Evolutionary conservation across 257 asterid species (phyloP).

Genomic region (Nicotiana sylvestris): DNA sequence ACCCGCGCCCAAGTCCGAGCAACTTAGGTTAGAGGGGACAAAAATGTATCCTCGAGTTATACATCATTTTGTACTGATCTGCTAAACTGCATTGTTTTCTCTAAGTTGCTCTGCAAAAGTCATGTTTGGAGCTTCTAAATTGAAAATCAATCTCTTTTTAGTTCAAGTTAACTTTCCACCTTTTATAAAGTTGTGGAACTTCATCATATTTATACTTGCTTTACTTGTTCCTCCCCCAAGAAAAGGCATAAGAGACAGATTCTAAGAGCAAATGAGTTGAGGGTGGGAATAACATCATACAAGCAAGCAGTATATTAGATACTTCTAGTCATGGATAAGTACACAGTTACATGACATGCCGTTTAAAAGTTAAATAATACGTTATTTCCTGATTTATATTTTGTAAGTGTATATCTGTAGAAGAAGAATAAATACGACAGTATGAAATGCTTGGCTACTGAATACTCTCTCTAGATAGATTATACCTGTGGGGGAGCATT

Average conservation of each 20-base stretch:
- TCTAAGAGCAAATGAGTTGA: background rate
- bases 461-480: background rate
- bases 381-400: background rate
- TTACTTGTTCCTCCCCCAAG: background rate
- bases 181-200: background rate
- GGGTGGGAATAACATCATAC: background rate
- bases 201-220: background rate
- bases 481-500: background rate
- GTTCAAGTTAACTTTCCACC: background rate
- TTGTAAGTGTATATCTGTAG: background rate
- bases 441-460: background rate
- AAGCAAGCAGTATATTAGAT: background rate
- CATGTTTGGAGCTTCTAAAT: background rate
- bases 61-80: background rate
- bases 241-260: background rate
- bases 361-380: background rate
- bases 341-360: background rate
- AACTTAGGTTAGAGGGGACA: background rate
- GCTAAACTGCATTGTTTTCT: background rate
- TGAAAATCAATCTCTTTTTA: background rate
- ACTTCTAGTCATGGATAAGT: background rate
- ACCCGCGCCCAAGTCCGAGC: no score
- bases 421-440: background rate
- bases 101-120: background rate
- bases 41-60: background rate